Percentiles rank a stretch among this genome's conserved stretches.
phyloP scores from a whole-genome alignment of 371 early-diverging fungal species.

The Batrachochytrium dendrobatidis region DNA sequence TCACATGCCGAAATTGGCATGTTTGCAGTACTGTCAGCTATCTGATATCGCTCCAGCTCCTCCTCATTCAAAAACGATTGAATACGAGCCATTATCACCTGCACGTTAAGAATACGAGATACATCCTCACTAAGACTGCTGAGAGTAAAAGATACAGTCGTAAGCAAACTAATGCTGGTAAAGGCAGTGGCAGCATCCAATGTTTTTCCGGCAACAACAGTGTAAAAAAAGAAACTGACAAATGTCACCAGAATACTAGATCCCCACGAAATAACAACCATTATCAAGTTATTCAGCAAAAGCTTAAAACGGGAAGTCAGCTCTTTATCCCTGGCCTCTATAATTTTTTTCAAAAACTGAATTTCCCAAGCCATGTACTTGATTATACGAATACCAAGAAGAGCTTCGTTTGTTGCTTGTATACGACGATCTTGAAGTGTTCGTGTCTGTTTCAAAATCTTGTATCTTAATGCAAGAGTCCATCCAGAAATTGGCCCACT shows the following conservation, averaged over 20 bases:
- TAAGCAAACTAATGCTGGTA: conserved; percentile 23
- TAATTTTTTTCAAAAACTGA: conserved; percentile 34
- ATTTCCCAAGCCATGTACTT: conserved; percentile 42
- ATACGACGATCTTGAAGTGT: conserved; percentile 22
- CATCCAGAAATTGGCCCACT: conserved; percentile 14
- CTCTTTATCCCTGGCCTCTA: conserved; percentile 23
- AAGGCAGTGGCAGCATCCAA: conserved; percentile 38
- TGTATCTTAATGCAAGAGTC: conserved; percentile 2
- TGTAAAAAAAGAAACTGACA: conserved; percentile 30
- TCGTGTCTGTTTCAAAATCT: not conserved
- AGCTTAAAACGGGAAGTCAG: conserved; percentile 1
- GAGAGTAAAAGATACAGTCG: conserved; percentile 5
- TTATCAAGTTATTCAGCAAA: not conserved
- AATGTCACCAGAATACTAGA: conserved; percentile 25
- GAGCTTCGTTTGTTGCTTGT: conserved; percentile 27
- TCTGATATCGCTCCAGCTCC: conserved; percentile 15
- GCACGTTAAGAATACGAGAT: conserved; percentile 6
- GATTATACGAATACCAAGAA: conserved; percentile 33
- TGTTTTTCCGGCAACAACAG: conserved; percentile 22
- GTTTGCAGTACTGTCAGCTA: not conserved
- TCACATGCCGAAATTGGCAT: too few species aligned
- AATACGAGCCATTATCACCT: conserved; percentile 14
- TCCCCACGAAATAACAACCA: conserved; percentile 13
- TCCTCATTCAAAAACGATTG: conserved; percentile 7
- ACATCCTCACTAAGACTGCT: conserved; percentile 1